Conservation (phyloP, 345 rosid species). For the Aegle marmelos region DNA sequence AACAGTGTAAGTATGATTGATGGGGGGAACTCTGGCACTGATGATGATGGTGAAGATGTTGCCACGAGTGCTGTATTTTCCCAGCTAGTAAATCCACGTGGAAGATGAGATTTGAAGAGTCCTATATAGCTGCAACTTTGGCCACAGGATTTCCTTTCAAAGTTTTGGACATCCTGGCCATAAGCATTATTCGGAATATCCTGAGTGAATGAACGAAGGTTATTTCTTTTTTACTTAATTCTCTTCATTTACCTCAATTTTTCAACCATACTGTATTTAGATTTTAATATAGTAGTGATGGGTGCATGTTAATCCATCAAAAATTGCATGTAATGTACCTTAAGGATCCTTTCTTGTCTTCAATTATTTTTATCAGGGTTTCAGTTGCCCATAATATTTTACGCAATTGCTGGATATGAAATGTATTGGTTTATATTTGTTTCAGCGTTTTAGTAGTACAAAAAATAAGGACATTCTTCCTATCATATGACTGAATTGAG, state of each 20-base stretch:
- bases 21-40: slow-evolving; percentile 54
- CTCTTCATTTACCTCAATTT: slow-evolving; percentile 28
- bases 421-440: slow-evolving; percentile 11
- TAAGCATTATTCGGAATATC: slow-evolving; percentile 16
- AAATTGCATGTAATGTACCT: slow-evolving; percentile 20
- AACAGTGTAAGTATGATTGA: slow-evolving; percentile 80
- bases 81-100: slow-evolving; percentile 97
- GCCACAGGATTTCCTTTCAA: slow-evolving; percentile 13
- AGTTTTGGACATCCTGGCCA: slow-evolving; percentile 11
- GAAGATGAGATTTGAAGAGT: slow-evolving; percentile 49
- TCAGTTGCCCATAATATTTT: slow-evolving; percentile 13
- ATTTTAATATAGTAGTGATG: slow-evolving; percentile 41
- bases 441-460: neutral
- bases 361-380: slow-evolving; percentile 29
- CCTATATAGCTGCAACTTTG: neutral
- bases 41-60: slow-evolving; percentile 79
- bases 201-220: slow-evolving; percentile 18
- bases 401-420: slow-evolving; percentile 20
- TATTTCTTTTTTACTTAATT: slow-evolving; percentile 9
- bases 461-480: neutral
- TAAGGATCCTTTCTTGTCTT: slow-evolving; percentile 19
- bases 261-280: slow-evolving; percentile 27
- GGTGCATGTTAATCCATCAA: slow-evolving; percentile 19
- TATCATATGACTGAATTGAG: neutral
- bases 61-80: slow-evolving; percentile 95